Conservation (phyloP, 495 filamentous ascomycete genomes). For the Choiromyces venosus region DNA sequence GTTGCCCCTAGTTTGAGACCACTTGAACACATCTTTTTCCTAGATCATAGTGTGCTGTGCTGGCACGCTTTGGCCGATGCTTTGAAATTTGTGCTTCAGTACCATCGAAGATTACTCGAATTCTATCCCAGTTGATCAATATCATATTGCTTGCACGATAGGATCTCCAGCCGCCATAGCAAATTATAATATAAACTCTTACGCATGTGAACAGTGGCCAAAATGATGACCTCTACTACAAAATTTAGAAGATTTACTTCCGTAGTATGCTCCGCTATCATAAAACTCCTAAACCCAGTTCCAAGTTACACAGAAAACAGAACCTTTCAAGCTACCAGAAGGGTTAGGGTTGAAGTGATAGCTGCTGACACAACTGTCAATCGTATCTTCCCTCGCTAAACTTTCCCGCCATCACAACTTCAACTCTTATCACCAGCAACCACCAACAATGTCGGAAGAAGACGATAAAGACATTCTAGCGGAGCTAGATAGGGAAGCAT, state of each 20-base stretch:
- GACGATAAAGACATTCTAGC: constrained; percentile 74
- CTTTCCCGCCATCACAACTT: background rate
- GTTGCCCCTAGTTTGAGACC: background rate
- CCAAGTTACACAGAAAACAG: too few species aligned
- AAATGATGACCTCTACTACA: background rate
- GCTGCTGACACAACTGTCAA: constrained; percentile 4
- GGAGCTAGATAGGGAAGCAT: constrained; percentile 75
- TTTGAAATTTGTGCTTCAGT: background rate
- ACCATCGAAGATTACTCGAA: background rate
- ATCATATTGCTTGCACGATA: background rate
- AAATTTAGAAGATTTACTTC: background rate
- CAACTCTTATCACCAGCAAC: background rate
- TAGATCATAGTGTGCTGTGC: background rate
- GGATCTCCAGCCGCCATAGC: background rate
- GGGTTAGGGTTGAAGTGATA: background rate
- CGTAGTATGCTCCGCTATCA: too few species aligned
- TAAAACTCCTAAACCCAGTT: background rate
- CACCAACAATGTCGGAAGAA: constrained; percentile 37
- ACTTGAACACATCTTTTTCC: background rate
- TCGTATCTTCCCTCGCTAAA: background rate
- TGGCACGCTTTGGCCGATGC: background rate
- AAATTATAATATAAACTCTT: background rate
- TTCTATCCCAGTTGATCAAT: background rate
- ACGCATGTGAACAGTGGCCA: too few species aligned
- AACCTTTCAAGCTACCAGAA: background rate